Evolutionary conservation across 345 rosid genomes (phyloP).

Genomic region (Mallotus nudiflorus): DNA sequence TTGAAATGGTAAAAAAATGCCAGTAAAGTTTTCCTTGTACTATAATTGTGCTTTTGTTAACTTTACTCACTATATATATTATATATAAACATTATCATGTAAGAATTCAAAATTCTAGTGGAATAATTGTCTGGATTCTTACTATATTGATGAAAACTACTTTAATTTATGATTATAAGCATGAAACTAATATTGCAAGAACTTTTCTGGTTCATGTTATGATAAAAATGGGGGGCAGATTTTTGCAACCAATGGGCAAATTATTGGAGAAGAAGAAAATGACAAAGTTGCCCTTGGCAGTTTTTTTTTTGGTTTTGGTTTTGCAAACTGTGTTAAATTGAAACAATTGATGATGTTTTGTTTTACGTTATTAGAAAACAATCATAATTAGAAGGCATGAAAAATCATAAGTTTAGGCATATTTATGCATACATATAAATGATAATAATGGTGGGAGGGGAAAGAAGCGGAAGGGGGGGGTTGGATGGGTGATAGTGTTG

Average conservation of each 20-base stretch:
- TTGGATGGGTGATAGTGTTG: constrained; percentile 39
- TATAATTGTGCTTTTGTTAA: too few species aligned
- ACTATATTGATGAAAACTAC: too few species aligned
- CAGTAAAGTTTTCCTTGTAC: too few species aligned
- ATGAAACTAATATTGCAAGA: not conserved
- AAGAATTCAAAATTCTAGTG: too few species aligned
- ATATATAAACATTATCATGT: too few species aligned
- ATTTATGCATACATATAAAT: constrained; percentile 17
- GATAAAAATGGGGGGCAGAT: not conserved
- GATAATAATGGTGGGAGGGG: constrained; percentile 29
- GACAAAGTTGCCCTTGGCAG: constrained; percentile 6
- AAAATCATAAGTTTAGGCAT: constrained; percentile 39
- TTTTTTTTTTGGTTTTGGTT: too few species aligned
- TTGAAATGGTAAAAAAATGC: too few species aligned
- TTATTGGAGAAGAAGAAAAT: not conserved
- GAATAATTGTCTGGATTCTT: too few species aligned
- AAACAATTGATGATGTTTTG: constrained; percentile 25
- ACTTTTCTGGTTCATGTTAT: not conserved
- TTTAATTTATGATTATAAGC: too few species aligned
- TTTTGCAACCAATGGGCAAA: constrained; percentile 2
- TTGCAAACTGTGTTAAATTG: not conserved
- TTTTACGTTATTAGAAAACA: constrained; percentile 39
- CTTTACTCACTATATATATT: too few species aligned
- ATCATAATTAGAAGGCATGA: constrained; percentile 31
- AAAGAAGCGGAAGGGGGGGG: not conserved